phyloP scores from a whole-genome alignment of 768 basidiomycete species.

The Podaxis rugospora region DNA sequence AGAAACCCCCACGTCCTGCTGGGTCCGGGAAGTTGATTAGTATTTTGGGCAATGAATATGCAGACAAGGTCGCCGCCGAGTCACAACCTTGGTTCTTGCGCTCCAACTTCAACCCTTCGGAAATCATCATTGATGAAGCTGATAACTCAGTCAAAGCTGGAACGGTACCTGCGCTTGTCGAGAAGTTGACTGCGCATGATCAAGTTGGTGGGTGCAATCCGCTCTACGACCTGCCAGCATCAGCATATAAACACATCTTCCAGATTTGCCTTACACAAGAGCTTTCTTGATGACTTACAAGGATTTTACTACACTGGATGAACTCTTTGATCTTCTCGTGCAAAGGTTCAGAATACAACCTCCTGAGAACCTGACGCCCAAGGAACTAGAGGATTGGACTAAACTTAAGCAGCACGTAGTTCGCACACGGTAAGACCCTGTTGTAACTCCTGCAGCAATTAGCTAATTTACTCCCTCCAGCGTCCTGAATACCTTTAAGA shows the following conservation, averaged over 20 bases:
- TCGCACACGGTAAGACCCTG: slow-evolving; percentile 66
- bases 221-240: neutral
- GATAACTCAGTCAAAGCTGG: slow-evolving; percentile 86
- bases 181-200: slow-evolving; percentile 89
- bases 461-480: slow-evolving; percentile 30
- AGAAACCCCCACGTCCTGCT: slow-evolving; percentile 20
- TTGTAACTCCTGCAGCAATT: slow-evolving; percentile 4
- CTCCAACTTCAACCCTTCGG: slow-evolving; percentile 71
- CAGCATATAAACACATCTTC: slow-evolving; percentile 3
- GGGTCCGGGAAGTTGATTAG: slow-evolving; percentile 58
- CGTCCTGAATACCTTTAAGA: slow-evolving; percentile 86
- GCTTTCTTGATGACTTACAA: slow-evolving; percentile 97
- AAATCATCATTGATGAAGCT: slow-evolving; percentile 74
- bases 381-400: slow-evolving; percentile 75
- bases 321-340: slow-evolving; percentile 78
- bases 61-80: slow-evolving; percentile 39
- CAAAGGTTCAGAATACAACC: slow-evolving; percentile 75
- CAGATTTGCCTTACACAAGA: slow-evolving; percentile 77
- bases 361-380: slow-evolving; percentile 57
- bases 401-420: slow-evolving; percentile 84
- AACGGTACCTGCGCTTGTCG: slow-evolving; percentile 80
- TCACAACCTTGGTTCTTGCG: slow-evolving; percentile 79
- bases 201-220: slow-evolving; percentile 55
- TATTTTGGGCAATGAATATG: slow-evolving; percentile 51
- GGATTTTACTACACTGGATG: slow-evolving; percentile 82